phyloP scores from a whole-genome alignment of 345 rosid genomes.

The Arabis alpina region DNA sequence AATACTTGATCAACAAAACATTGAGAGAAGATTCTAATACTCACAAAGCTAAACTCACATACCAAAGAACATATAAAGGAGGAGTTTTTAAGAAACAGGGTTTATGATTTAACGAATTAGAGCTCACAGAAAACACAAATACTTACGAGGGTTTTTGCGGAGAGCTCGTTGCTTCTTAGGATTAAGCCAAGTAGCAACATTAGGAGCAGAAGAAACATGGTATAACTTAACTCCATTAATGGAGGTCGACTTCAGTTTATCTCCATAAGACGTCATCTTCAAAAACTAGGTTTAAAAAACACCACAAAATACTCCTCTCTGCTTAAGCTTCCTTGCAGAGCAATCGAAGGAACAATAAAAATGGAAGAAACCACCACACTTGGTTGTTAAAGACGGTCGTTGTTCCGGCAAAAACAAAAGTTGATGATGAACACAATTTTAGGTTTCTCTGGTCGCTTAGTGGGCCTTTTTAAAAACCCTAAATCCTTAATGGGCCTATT shows the following conservation, averaged over 20 bases:
- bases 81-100: conserved; percentile 18
- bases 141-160: conserved; percentile 69
- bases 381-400: conserved; percentile 15
- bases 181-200: conserved; percentile 67
- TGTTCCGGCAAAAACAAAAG: conserved; percentile 29
- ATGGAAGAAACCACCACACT: conserved; percentile 1
- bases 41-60: background rate
- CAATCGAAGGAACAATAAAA: background rate
- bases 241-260: conserved; percentile 74
- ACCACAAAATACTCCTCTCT: background rate
- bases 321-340: conserved; percentile 8
- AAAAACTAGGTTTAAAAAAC: conserved; percentile 3
- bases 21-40: background rate
- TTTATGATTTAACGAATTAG: background rate
- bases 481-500: conserved; percentile 20
- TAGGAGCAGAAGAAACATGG: conserved; percentile 67
- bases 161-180: conserved; percentile 81
- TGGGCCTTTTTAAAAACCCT: conserved; percentile 18
- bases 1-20: too few relatives aligned
- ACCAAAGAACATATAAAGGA: background rate
- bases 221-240: conserved; percentile 82
- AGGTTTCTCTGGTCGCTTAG: conserved; percentile 30
- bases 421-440: conserved; percentile 23
- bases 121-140: background rate
- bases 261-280: conserved; percentile 66